Percentiles rank a stretch among this genome's conserved stretches.
These are phyloP conservation scores for Daldinia childiae DNA, from an alignment of 495 filamentous ascomycete species.

Conservation along the genomic window DNA sequence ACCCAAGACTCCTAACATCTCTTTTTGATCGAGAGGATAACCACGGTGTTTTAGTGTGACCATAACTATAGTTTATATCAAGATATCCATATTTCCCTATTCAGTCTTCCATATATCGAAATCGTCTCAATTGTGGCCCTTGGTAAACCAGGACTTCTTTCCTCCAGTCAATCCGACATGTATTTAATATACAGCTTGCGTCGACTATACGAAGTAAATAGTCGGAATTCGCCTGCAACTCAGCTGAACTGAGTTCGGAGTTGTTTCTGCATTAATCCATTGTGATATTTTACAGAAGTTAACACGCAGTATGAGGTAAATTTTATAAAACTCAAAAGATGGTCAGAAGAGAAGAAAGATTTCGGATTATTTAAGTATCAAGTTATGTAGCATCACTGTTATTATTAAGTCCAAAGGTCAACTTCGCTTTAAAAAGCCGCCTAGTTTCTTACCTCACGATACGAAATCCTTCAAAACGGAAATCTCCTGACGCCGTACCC, in stretches of 20 bases:
- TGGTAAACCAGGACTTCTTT: not conserved
- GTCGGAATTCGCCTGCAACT: not conserved
- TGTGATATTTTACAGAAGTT: not conserved
- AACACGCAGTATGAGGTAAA: not conserved
- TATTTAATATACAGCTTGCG: not conserved
- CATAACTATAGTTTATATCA: not conserved
- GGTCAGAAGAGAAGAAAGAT: not conserved
- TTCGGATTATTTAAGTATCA: not conserved
- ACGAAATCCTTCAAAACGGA: conserved; percentile 2
- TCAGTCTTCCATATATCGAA: not conserved
- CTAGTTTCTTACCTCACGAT: not conserved
- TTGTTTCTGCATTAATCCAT: not conserved
- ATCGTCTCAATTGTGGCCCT: not conserved
- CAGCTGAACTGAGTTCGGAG: not conserved
- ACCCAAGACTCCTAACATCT: not conserved
- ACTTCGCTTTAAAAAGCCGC: not conserved
- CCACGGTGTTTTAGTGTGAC: not conserved
- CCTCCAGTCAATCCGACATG: not conserved
- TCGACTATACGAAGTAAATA: not conserved
- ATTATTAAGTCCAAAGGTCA: not conserved
- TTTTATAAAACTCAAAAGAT: not conserved
- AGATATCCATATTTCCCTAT: not conserved
- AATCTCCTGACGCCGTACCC: conserved; percentile 20
- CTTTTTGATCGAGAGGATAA: not conserved
- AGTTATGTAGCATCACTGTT: not conserved